A percentile compares a stretch with the other conserved stretches of the same genome.
These are phyloP conservation scores for Amanita rubescens DNA, from an alignment of 768 basidiomycete genomes.

Conservation along the genomic window DNA sequence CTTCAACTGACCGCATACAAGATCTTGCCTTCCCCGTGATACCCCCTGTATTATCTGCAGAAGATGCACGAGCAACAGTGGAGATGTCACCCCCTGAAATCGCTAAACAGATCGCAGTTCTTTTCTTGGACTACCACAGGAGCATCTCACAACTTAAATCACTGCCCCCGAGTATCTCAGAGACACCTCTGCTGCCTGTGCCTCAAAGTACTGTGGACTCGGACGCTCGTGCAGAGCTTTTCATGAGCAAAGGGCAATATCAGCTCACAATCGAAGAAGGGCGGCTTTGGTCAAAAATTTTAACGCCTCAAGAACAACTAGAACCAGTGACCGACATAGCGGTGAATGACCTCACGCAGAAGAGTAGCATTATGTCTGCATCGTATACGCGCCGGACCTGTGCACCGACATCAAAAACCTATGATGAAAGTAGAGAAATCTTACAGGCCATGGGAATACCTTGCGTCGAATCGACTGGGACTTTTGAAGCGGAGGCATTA, in stretches of 20 bases:
- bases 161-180: conserved; percentile 28
- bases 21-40: conserved; percentile 7
- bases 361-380: conserved; percentile 49
- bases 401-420: conserved; percentile 57
- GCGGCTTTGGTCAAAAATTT: conserved; percentile 46
- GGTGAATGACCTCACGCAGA: conserved; percentile 27
- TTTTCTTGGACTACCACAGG: conserved; percentile 44
- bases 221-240: conserved; percentile 33
- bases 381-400: conserved; percentile 61
- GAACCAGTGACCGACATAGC: not conserved
- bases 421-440: conserved; percentile 62
- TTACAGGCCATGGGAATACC: conserved; percentile 78
- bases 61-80: conserved; percentile 23
- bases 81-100: conserved; percentile 13
- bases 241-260: conserved; percentile 56
- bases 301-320: conserved; percentile 5
- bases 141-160: conserved; percentile 38
- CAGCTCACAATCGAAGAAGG: conserved; percentile 57
- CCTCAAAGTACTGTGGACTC: conserved; percentile 19
- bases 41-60: not conserved
- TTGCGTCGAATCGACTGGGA: conserved; percentile 57
- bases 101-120: conserved; percentile 24
- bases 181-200: conserved; percentile 5
- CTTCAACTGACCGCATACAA: conserved; percentile 6
- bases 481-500: conserved; percentile 81